Evolutionary conservation across 371 early-diverging fungal species (phyloP).

Genomic region (Rhizopus microsporus): DNA sequence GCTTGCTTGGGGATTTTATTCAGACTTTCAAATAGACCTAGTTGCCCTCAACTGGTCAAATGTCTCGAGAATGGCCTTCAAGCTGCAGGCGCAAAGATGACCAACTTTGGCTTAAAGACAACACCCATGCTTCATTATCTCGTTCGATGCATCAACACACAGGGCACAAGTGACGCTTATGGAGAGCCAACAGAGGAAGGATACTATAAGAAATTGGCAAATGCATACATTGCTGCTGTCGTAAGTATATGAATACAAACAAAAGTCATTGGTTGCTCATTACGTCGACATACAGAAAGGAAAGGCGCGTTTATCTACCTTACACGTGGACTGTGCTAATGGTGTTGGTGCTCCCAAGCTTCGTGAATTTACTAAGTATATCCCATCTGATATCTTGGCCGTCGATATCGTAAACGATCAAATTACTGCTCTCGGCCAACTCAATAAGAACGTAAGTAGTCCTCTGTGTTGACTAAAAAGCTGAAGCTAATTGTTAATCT

Average conservation of each 20-base stretch:
- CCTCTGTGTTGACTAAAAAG: neutral
- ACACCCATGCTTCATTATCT: constrained; percentile 98
- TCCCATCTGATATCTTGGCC: constrained; percentile 67
- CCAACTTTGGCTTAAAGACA: constrained; percentile 90
- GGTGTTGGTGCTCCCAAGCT: constrained; percentile 97
- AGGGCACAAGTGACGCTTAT: constrained; percentile 76
- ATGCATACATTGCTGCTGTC: constrained; percentile 82
- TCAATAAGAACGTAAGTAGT: constrained; percentile 79
- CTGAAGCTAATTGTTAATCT: neutral
- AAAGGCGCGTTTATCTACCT: constrained; percentile 63
- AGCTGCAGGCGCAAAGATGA: constrained; percentile 67
- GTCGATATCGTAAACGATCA: constrained; percentile 78
- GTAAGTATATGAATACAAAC: constrained; percentile 43
- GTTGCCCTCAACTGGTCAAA: constrained; percentile 80
- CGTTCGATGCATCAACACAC: constrained; percentile 88
- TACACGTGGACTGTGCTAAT: constrained; percentile 93
- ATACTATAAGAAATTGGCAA: constrained; percentile 87
- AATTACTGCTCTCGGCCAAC: constrained; percentile 62
- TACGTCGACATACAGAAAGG: constrained; percentile 50
- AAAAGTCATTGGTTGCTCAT: constrained; percentile 4
- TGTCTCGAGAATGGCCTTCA: constrained; percentile 82
- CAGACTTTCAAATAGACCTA: constrained; percentile 57
- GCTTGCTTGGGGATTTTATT: constrained; percentile 5
- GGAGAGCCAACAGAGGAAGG: constrained; percentile 93
- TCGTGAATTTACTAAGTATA: constrained; percentile 65